Conservation (phyloP, 352 stramenopile species). For the Phytophthora sp. region DNA sequence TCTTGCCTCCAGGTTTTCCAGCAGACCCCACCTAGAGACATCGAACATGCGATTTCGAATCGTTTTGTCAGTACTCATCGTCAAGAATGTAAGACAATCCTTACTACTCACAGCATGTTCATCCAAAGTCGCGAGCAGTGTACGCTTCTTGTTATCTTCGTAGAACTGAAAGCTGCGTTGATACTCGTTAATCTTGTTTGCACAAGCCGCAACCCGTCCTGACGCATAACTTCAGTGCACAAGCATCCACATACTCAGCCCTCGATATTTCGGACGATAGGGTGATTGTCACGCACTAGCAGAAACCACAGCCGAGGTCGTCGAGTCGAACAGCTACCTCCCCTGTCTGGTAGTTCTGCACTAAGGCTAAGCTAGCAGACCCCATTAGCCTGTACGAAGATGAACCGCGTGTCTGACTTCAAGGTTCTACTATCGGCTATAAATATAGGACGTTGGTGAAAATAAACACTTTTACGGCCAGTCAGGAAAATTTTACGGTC, state of each 20-base stretch:
- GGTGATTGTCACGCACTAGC: constrained; percentile 50
- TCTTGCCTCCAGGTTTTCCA: constrained; percentile 53
- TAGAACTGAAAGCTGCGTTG: constrained; percentile 75
- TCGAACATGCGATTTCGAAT: background rate
- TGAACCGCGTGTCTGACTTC: too few relatives aligned
- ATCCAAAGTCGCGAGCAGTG: constrained; percentile 65
- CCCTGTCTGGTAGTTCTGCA: constrained; percentile 48
- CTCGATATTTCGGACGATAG: too few relatives aligned
- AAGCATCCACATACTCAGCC: background rate
- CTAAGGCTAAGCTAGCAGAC: background rate
- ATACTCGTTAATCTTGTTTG: constrained; percentile 76
- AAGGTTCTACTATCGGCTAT: too few relatives aligned
- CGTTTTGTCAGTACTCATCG: background rate
- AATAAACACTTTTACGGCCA: too few relatives aligned
- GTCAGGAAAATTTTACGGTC: too few relatives aligned
- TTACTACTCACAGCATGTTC: constrained; percentile 60
- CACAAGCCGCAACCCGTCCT: constrained; percentile 66
- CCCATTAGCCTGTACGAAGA: too few relatives aligned
- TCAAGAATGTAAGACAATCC: background rate
- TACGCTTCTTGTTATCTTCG: constrained; percentile 62
- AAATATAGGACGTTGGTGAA: background rate
- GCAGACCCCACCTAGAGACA: constrained; percentile 62
- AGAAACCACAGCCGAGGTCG: constrained; percentile 66
- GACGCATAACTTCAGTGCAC: constrained; percentile 53
- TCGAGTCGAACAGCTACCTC: constrained; percentile 65